A percentile compares a stretch with the other conserved stretches of the same genome.
phyloP scores from a whole-genome alignment of 805 yeast genomes.

The Candida nemodendra region DNA sequence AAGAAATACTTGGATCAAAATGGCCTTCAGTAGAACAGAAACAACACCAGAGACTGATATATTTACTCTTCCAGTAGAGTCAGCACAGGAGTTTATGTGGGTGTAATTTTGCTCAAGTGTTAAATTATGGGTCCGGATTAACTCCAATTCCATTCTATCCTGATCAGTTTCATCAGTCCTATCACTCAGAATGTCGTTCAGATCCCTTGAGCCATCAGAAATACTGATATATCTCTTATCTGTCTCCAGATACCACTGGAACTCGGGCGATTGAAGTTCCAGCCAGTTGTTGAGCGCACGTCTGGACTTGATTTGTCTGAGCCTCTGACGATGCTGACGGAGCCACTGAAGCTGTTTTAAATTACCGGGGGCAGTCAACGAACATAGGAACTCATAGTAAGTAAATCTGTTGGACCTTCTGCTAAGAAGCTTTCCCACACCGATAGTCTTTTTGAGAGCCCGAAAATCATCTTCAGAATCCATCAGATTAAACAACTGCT shows the following conservation, averaged over 20 bases:
- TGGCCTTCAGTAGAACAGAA: background rate
- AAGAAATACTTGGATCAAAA: background rate
- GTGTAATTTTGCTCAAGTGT: background rate
- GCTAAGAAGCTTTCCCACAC: constrained; percentile 6
- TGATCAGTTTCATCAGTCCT: constrained; percentile 1
- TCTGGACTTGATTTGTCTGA: constrained; percentile 10
- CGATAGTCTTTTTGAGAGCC: constrained; percentile 7
- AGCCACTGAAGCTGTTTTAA: constrained; percentile 20
- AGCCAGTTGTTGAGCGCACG: constrained; percentile 19
- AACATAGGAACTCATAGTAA: constrained; percentile 11
- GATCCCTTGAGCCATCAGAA: constrained; percentile 3
- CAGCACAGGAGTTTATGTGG: background rate
- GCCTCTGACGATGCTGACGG: constrained; percentile 3
- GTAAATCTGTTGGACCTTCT: constrained; percentile 6
- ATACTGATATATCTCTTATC: background rate
- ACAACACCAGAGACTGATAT: constrained; percentile 1
- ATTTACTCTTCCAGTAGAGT: background rate
- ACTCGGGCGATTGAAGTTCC: constrained; percentile 7
- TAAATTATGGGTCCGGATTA: background rate
- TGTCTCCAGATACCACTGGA: no score
- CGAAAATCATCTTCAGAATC: constrained; percentile 9
- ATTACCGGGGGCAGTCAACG: constrained; percentile 13
- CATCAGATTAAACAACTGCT: constrained; percentile 6
- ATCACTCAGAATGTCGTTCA: constrained; percentile 15
- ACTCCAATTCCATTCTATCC: background rate